Evolutionary conservation across 345 rosid species (phyloP).

Genomic region (Linum usitatissimum): DNA sequence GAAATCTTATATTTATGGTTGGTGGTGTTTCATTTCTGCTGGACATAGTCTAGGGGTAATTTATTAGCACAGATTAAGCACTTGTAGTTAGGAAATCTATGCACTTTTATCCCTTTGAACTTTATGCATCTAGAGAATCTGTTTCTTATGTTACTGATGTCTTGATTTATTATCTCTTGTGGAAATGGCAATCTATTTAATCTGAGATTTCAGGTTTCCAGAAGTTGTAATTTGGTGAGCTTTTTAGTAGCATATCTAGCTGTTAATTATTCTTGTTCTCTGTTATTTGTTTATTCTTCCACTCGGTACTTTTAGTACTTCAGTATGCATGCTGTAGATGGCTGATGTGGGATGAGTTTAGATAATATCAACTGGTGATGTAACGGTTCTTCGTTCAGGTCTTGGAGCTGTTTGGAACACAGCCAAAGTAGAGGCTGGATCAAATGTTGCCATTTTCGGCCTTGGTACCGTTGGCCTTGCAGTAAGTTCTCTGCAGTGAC

Average conservation of each 20-base stretch:
- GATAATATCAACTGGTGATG: not conserved
- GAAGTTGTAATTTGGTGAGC: not conserved
- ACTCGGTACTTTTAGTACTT: not conserved
- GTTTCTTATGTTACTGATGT: not conserved
- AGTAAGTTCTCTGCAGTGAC: constrained; percentile 33
- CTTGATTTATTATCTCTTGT: not conserved
- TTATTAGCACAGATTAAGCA: too few species aligned
- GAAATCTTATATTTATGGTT: not conserved
- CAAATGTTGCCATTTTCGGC: constrained; percentile 87
- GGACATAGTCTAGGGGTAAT: not conserved
- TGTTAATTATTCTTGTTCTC: not conserved
- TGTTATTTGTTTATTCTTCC: too few species aligned
- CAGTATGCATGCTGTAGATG: not conserved
- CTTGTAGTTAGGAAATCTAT: not conserved
- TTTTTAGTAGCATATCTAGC: not conserved
- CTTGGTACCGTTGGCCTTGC: constrained; percentile 99
- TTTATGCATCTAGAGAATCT: not conserved
- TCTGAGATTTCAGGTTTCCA: not conserved
- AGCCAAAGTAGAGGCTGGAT: constrained; percentile 92
- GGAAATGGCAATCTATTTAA: not conserved
- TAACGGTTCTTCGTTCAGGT: not conserved
- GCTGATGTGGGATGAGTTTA: not conserved
- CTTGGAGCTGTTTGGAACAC: constrained; percentile 99
- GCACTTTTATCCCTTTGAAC: not conserved
- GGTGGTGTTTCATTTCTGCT: not conserved